Evolutionary conservation across 208 protist genomes (phyloP).

Genomic region (Herpetomonas samuelpessoai): DNA sequence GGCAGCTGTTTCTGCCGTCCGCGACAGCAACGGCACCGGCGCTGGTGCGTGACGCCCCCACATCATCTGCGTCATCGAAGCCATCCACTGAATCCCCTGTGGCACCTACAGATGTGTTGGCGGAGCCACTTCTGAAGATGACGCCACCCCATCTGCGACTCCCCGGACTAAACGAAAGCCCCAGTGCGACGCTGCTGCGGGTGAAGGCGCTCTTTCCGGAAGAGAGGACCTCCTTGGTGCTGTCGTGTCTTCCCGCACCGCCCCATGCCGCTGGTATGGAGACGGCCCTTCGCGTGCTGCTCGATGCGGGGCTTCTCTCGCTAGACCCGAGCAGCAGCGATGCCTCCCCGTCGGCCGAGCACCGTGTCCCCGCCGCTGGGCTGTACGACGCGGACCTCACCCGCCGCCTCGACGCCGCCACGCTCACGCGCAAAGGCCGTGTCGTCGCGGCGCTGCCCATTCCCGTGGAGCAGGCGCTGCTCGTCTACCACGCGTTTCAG

Average conservation of each 20-base stretch:
- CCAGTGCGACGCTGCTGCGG: conserved; percentile 46
- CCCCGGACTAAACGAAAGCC: conserved; percentile 28
- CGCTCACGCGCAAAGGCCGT: conserved; percentile 45
- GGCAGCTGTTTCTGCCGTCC: conserved; percentile 22
- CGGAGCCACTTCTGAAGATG: background rate
- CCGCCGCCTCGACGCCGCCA: conserved; percentile 15
- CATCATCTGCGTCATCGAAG: no score
- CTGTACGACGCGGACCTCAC: background rate
- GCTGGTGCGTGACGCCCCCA: background rate
- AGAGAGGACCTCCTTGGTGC: conserved; percentile 13
- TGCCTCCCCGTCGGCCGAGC: background rate
- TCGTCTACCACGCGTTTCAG: conserved; percentile 63
- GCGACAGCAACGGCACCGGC: no score
- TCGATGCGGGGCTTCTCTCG: conserved; percentile 46
- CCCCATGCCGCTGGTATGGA: conserved; percentile 17
- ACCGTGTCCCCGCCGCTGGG: background rate
- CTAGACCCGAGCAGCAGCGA: background rate
- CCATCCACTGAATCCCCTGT: no score
- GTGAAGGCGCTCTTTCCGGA: conserved; percentile 47
- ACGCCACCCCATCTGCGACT: conserved; percentile 5
- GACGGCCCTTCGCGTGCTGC: conserved; percentile 39
- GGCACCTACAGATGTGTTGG: background rate
- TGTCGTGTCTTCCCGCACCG: conserved; percentile 37
- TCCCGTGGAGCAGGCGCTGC: conserved; percentile 44
- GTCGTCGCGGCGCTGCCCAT: conserved; percentile 62